Conservation (phyloP, 495 filamentous ascomycete genomes). For the Penicillium arizonense region DNA sequence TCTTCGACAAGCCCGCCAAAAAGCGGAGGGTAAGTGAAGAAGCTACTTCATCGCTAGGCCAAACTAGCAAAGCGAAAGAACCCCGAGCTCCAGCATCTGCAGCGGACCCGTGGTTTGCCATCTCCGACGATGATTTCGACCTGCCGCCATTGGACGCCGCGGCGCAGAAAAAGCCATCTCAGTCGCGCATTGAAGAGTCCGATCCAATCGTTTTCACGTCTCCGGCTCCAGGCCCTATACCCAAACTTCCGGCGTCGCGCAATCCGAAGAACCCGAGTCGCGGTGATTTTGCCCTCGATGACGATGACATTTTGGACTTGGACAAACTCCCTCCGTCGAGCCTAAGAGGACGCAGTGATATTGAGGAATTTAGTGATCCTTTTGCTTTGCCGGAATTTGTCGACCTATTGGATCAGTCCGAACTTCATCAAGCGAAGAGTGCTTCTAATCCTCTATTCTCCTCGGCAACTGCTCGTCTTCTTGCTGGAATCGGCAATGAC, state of each 20-base stretch:
- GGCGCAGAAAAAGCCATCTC: slow-evolving; percentile 7
- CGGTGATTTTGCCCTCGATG: slow-evolving; percentile 37
- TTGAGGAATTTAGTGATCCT: slow-evolving; percentile 42
- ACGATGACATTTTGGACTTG: slow-evolving; percentile 24
- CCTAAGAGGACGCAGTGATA: slow-evolving; percentile 21
- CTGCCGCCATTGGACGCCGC: slow-evolving; percentile 20
- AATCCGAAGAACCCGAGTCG: slow-evolving; percentile 1
- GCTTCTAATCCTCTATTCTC: slow-evolving; percentile 25
- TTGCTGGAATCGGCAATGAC: slow-evolving; percentile 19
- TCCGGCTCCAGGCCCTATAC: slow-evolving; percentile 32
- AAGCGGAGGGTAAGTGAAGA: slow-evolving; percentile 40
- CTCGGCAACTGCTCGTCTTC: slow-evolving; percentile 42
- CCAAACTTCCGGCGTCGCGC: slow-evolving; percentile 2
- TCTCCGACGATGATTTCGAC: slow-evolving; percentile 38
- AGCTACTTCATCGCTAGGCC: not conserved
- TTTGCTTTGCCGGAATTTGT: slow-evolving; percentile 28
- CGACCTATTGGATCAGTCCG: slow-evolving; percentile 20
- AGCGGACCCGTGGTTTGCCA: slow-evolving; percentile 24
- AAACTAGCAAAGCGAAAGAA: not conserved
- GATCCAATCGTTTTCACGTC: slow-evolving; percentile 58
- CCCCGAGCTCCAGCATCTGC: not conserved
- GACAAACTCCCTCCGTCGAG: not conserved
- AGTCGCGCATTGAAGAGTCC: slow-evolving; percentile 29
- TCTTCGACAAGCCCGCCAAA: slow-evolving; percentile 36
- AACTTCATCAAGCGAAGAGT: slow-evolving; percentile 1